These are phyloP conservation scores for Astraeus odoratus DNA, from an alignment of 768 basidiomycete species.

Conservation along the genomic window DNA sequence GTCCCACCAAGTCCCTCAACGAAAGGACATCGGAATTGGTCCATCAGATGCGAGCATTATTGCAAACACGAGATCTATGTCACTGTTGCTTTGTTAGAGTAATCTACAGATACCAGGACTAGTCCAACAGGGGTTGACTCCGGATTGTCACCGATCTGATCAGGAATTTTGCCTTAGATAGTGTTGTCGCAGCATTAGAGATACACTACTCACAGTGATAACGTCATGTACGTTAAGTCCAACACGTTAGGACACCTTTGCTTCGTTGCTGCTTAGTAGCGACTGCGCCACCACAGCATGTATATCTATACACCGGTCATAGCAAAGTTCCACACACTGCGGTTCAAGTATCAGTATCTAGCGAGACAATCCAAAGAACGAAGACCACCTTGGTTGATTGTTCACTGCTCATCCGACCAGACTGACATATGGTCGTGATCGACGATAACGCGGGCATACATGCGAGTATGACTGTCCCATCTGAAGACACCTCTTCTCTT, in stretches of 20 bases:
- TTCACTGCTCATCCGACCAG: slow-evolving; percentile 53
- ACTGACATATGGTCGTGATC: slow-evolving; percentile 83
- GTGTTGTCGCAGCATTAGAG: too few relatives aligned
- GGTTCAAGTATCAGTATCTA: not conserved
- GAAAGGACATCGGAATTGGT: too few relatives aligned
- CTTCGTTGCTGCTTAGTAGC: slow-evolving; percentile 32
- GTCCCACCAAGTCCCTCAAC: too few relatives aligned
- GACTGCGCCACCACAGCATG: slow-evolving; percentile 70
- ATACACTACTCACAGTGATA: too few relatives aligned
- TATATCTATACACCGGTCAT: slow-evolving; percentile 65
- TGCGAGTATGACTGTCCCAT: slow-evolving; percentile 68
- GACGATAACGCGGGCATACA: slow-evolving; percentile 85
- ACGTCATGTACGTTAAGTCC: too few relatives aligned
- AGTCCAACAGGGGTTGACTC: too few relatives aligned
- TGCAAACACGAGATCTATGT: too few relatives aligned
- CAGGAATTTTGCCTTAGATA: too few relatives aligned
- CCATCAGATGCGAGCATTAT: too few relatives aligned
- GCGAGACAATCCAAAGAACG: not conserved
- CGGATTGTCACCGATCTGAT: too few relatives aligned
- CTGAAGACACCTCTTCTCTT: slow-evolving; percentile 51
- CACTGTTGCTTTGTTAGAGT: too few relatives aligned
- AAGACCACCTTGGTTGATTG: slow-evolving; percentile 53
- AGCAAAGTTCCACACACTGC: slow-evolving; percentile 67
- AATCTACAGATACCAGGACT: too few relatives aligned
- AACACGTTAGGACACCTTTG: not conserved